Evolutionary conservation across 2,329 filamentous ascomycete species (phyloP), one percentile per base, ranked within the genome.

Genomic region (Nigrospora oryzae): DNA sequence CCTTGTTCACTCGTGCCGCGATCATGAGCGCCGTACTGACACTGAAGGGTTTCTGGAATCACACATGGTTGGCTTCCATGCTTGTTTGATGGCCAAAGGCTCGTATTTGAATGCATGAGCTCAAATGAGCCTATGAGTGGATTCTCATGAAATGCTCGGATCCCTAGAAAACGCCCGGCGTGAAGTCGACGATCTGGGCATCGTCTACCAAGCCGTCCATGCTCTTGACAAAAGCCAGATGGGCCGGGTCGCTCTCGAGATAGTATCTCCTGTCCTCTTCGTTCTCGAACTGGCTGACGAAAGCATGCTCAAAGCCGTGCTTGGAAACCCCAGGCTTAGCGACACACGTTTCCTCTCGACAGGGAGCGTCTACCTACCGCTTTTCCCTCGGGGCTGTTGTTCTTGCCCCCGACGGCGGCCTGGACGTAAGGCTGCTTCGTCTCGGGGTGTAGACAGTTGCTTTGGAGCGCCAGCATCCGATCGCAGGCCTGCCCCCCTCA

Each of bases 201-300:
- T 71, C 72, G 47, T 76, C 65, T 19, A 80, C 48, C 14, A 77
- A 52, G 7, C 62, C 63, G 10, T 65, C 63, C 31, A 76, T 57
- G 49, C 63, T 72, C 48, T 69, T 64, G 11, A 76, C 65, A 54
- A 86, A 86, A 0, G 62, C 73, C 43, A 69, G 61, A 60, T 88
- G 83, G 30, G 64, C 72, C 0, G 81, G 81, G 51, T 88, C 83
- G 19, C 74, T 66, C 39, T 73, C 59, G 3, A 83, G 58, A 55
- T 87, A 88, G 55, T 86, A 87, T 49, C 80, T 74, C 44, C 83
- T 67, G 53, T 88, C 83, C 49, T 77, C 74, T 30, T 70, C 68
- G 38, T 60, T 82, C 4, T 73, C 70, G 47, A 88, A 87, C 53
- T 84, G 74, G 23, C 77, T 71, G 1, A 88, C 71, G 52, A 86